A percentile compares a stretch with the other conserved stretches of the same genome.
Evolutionary conservation across 768 basidiomycete species (phyloP).

Genomic region (Chlorophyllum brunneum): DNA sequence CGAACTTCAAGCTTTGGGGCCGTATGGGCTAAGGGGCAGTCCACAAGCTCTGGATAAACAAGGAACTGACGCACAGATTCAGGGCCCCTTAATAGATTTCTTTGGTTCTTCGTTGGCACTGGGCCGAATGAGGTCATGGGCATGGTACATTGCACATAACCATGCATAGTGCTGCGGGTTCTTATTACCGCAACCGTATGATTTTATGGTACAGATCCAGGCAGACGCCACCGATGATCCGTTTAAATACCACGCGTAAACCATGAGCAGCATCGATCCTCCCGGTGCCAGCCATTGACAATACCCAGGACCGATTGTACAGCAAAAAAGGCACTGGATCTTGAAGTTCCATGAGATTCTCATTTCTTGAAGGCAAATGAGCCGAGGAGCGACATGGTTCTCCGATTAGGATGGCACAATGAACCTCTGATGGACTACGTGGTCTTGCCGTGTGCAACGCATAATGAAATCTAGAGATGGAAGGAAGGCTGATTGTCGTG

Average conservation of each 20-base stretch:
- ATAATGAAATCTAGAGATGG: background rate
- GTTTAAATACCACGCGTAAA: slow-evolving; percentile 4
- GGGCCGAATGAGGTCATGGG: background rate
- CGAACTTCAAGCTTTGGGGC: slow-evolving; percentile 8
- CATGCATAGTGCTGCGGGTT: too few species aligned
- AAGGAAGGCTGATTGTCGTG: background rate
- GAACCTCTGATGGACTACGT: background rate
- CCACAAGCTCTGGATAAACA: background rate
- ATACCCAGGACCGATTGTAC: background rate
- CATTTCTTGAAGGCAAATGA: background rate
- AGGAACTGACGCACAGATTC: background rate
- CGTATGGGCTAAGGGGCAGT: slow-evolving; percentile 1
- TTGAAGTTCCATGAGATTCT: background rate
- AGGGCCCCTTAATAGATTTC: background rate
- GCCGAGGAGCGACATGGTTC: background rate
- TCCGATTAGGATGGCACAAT: background rate
- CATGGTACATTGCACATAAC: background rate
- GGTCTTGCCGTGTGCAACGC: background rate
- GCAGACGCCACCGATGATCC: slow-evolving; percentile 1
- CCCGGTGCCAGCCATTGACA: background rate
- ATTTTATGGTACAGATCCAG: too few species aligned
- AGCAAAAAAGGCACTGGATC: background rate
- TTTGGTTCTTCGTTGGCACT: background rate
- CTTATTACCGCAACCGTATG: too few species aligned
- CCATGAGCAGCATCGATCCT: slow-evolving; percentile 3